Evolutionary conservation across 179 eudicot genomes (phyloP).

Genomic region (Camellia oleifera): DNA sequence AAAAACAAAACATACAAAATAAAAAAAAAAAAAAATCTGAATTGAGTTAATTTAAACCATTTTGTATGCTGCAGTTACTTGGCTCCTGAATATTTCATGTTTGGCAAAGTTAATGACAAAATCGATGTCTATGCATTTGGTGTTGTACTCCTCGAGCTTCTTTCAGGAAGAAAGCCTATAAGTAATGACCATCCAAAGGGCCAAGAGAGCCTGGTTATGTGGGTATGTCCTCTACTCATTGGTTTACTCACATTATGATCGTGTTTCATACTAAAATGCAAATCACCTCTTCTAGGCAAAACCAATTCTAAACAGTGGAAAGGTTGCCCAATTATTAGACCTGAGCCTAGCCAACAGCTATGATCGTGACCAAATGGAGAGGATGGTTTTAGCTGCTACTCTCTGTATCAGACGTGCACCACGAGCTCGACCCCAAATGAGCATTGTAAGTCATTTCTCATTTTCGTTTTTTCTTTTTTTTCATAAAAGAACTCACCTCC

Average conservation of each 20-base stretch:
- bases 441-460: conserved; percentile 50
- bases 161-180: conserved; percentile 87
- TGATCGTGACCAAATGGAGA: conserved; percentile 63
- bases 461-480: not conserved
- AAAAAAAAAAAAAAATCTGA: not conserved
- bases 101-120: conserved; percentile 74
- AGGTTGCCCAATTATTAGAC: conserved; percentile 57
- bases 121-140: conserved; percentile 92
- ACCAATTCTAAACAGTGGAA: conserved; percentile 62
- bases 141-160: conserved; percentile 95
- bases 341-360: conserved; percentile 53
- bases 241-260: conserved; percentile 11
- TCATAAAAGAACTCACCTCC: not conserved
- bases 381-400: conserved; percentile 86
- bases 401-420: conserved; percentile 80
- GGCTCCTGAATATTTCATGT: conserved; percentile 97
- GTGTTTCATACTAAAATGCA: not conserved
- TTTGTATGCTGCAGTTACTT: conserved; percentile 55
- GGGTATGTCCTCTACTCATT: conserved; percentile 51
- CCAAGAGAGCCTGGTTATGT: conserved; percentile 82
- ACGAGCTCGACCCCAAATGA: conserved; percentile 75
- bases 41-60: not conserved
- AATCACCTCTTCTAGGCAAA: conserved; percentile 52
- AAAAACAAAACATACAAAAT: not conserved
- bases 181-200: conserved; percentile 65